Evolutionary conservation across 2,329 filamentous ascomycete genomes (phyloP), one percentile per base, ranked within the genome.

Genomic region (Aschersonia sp.): DNA sequence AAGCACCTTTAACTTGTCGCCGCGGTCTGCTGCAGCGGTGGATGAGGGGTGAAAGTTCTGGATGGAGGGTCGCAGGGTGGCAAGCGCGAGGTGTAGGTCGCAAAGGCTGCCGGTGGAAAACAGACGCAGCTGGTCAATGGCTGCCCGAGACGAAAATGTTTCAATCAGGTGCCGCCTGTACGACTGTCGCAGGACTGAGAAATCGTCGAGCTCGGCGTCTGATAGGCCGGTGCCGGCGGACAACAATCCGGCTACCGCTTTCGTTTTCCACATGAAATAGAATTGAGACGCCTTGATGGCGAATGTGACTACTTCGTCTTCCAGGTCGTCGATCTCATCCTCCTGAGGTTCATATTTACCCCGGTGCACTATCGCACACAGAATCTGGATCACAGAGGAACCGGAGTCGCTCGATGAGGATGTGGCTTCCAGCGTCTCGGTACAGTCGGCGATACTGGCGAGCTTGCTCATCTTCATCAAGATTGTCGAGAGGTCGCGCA

Each of bases 221-320:
- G 78, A 58, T 47, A 87, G 63, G 46, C 67, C 73, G 4, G 69
- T 71, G 42, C 78, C 73, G 30, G 72, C 70, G 12, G 71, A 66
- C 37, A 86, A 63, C 12, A 74, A 63, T 47, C 72, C 68, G 52
- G 72, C 69, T 51, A 87, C 58, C 46, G 73, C 70, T 47, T 79
- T 76, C 29, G 84, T 76, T 60, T 92, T 90, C 92, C 92, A 98
- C 79, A 94, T 87, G 60, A 96, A 94, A 67, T 96, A 97, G 65
- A 94, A 87, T 44, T 88, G 74, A 46, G 84, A 73, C 2, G 81
- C 75, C 54, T 85, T 83, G 57, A 94, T 84, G 32, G 87, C 83
- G 56, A 82, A 83, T 2, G 78, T 72, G 6, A 87, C 81, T 42
- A 92, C 71, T 53, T 86, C 81, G 54, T 92, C 85, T 62, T 97